Conservation (phyloP, 768 basidiomycete species). For the Tricholoma hemisulphureum region DNA sequence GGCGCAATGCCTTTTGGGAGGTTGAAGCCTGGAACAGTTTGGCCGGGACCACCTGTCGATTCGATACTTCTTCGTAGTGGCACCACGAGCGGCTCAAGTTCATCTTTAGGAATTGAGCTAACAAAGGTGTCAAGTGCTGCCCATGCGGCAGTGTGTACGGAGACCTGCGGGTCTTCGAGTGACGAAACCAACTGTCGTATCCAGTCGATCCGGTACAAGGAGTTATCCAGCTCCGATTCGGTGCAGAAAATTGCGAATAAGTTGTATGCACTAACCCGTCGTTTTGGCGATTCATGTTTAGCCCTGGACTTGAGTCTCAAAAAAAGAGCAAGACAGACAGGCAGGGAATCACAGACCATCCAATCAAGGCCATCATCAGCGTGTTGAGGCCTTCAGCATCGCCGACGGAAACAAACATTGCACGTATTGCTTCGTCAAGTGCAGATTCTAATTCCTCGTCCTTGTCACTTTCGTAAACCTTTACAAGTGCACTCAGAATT, state of each 20-base stretch:
- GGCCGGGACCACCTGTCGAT: constrained; percentile 73
- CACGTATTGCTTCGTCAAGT: constrained; percentile 70
- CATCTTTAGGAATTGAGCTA: constrained; percentile 89
- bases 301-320: constrained; percentile 51
- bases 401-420: constrained; percentile 73
- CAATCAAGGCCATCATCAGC: constrained; percentile 83
- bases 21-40: constrained; percentile 81
- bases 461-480: constrained; percentile 64
- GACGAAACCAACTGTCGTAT: constrained; percentile 82
- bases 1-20: constrained; percentile 81
- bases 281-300: constrained; percentile 65
- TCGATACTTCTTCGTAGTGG: constrained; percentile 89
- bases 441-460: constrained; percentile 72
- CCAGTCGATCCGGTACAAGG: constrained; percentile 92
- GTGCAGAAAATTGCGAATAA: constrained; percentile 84
- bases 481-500: constrained; percentile 78
- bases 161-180: constrained; percentile 73
- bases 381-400: constrained; percentile 90
- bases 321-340: not conserved
- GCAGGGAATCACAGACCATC: constrained; percentile 58
- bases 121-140: constrained; percentile 82
- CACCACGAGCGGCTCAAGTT: constrained; percentile 86
- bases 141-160: constrained; percentile 82
- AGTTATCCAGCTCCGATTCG: constrained; percentile 75
- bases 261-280: constrained; percentile 77